These are phyloP conservation scores for Yamadazyma dushanensis DNA, from an alignment of 1,139 yeast species.

Conservation along the genomic window DNA sequence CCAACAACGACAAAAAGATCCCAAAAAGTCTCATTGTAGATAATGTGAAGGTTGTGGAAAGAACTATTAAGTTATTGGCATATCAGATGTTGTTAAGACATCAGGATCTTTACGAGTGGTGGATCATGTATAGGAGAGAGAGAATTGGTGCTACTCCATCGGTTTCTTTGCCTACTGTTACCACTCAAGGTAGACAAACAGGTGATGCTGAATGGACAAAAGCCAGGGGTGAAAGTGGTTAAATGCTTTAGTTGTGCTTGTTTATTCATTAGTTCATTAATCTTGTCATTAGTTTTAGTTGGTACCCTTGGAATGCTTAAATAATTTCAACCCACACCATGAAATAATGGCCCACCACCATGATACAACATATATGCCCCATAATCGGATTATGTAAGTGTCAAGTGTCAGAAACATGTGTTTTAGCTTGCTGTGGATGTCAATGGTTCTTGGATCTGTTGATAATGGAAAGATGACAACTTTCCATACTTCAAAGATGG, in stretches of 20 bases:
- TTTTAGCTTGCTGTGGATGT: conserved; percentile 17
- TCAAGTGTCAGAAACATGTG: conserved; percentile 28
- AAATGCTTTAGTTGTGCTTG: too few species aligned
- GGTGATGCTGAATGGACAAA: conserved; percentile 77
- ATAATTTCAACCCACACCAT: conserved; percentile 77
- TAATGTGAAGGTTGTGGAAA: conserved; percentile 37
- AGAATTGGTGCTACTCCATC: conserved; percentile 6
- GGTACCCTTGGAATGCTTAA: conserved; percentile 69
- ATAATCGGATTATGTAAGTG: conserved; percentile 50
- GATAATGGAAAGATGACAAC: conserved; percentile 37
- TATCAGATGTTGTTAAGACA: not conserved
- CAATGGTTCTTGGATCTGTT: conserved; percentile 11
- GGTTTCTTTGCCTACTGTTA: conserved; percentile 11
- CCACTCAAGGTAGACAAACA: conserved; percentile 58
- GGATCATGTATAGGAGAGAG: conserved; percentile 26
- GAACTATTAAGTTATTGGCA: conserved; percentile 23
- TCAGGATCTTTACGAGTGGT: conserved; percentile 24
- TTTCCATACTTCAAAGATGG: conserved; percentile 46
- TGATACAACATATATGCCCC: conserved; percentile 56
- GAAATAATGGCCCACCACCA: conserved; percentile 80
- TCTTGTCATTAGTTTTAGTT: too few species aligned
- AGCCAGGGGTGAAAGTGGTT: conserved; percentile 75
- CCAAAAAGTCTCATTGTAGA: conserved; percentile 46
- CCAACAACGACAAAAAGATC: conserved; percentile 48
- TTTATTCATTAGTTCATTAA: not conserved